Conservation (phyloP, 2,329 filamentous ascomycete genomes). For the Talaromyces sp. region DNA sequence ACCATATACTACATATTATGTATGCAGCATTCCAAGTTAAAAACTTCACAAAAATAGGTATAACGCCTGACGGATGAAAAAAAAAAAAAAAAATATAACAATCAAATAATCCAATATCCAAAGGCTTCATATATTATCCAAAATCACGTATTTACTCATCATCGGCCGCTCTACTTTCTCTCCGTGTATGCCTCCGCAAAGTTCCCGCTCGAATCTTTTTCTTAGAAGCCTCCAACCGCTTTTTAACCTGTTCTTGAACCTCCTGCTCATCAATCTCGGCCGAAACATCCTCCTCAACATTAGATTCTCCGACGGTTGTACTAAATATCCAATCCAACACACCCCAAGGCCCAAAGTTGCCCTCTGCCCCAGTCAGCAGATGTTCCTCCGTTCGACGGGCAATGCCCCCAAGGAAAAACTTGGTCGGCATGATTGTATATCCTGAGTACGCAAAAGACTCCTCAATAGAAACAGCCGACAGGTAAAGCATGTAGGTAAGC, state of each 20-base stretch:
- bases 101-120: too few species aligned
- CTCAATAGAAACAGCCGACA: constrained; percentile 59
- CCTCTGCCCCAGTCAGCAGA: constrained; percentile 50
- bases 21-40: too few species aligned
- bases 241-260: constrained; percentile 35
- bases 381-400: constrained; percentile 61
- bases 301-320: constrained; percentile 43
- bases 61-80: too few species aligned
- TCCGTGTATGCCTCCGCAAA: constrained; percentile 14
- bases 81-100: too few species aligned
- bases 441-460: constrained; percentile 64
- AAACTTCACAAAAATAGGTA: not conserved
- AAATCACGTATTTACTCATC: too few species aligned
- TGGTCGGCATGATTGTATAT: constrained; percentile 61
- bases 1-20: too few species aligned
- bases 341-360: constrained; percentile 51
- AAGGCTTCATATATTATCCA: too few species aligned
- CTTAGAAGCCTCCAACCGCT: constrained; percentile 34
- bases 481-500: constrained; percentile 60
- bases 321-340: constrained; percentile 49
- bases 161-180: not conserved
- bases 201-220: constrained; percentile 28
- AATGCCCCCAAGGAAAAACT: constrained; percentile 61
- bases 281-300: constrained; percentile 54
- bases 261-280: constrained; percentile 42